Evolutionary conservation across 2,329 filamentous ascomycete genomes (phyloP), one percentile per base, ranked within the genome.

Genomic region (Arthrinium puccinioides): DNA sequence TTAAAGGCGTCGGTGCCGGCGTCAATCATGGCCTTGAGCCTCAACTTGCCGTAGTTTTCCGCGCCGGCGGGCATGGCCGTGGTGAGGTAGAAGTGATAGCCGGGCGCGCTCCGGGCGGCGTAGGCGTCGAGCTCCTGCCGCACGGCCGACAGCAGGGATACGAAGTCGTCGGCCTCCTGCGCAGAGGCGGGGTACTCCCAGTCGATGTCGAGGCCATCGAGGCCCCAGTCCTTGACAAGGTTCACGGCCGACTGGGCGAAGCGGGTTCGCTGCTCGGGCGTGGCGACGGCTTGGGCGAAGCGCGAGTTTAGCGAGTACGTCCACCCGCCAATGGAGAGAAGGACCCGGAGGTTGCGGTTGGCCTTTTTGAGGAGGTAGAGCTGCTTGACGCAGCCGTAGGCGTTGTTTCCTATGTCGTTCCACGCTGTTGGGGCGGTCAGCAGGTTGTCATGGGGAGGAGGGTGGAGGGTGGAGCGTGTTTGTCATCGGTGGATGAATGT

Each of bases 271-370:
- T 76, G 79, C 3, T 67, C 60, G 0, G 71, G 69, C 0, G 80
- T 83, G 42, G 76, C 77, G 9, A 81, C 77, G 0, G 81, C 80
- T 2, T 67, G 65, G 1, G 84, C 69, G 54, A 94, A 90, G 6
- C 33, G 33, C 11, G 23, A 23, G 57, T 87, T 86, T 48, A 72
- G 64, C 2, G 84, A 87, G 60, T 86, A 92, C 0, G 84, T 88
- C 84, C 84, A 94, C 21, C 88, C 87, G 32, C 88, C 88, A 45
- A 95, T 87, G 32, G 78, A 85, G 4, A 94, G 71, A 16, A 94
- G 67, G 2, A 83, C 70, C 55, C 94, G 94, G 37, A 94, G 59
- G 32, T 86, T 75, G 13, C 87, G 79, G 57, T 94, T 82, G 40
- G 70, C 60, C 57, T 89, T 80, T 63, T 94, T 94, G 29, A 87